Percentiles rank a stretch among this genome's conserved stretches.
phyloP scores from a whole-genome alignment of 2,329 filamentous ascomycete species.

The Emergomyces pasteurianus region DNA sequence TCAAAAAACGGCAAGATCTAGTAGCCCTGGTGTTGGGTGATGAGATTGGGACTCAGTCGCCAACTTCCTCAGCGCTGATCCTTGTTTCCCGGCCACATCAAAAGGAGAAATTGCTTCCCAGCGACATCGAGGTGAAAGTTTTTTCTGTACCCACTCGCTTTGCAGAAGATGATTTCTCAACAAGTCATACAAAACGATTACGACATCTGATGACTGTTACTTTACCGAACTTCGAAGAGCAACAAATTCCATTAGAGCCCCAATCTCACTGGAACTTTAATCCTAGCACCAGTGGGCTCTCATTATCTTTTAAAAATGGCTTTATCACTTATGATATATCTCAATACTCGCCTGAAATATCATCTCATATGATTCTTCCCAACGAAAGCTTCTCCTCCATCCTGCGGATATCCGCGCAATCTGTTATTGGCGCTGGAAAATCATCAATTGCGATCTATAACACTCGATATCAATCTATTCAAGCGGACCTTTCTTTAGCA shows the following conservation, averaged over 20 bases:
- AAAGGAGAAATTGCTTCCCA: constrained; percentile 18
- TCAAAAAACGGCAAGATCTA: constrained; percentile 31
- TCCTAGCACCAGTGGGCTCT: constrained; percentile 27
- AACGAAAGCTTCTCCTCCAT: constrained; percentile 29
- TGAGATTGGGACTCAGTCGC: constrained; percentile 15
- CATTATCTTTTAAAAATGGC: constrained; percentile 27
- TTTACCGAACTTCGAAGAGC: constrained; percentile 21
- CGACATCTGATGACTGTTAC: constrained; percentile 26
- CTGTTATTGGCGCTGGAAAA: constrained; percentile 30
- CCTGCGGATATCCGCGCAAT: constrained; percentile 32
- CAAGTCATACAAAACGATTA: constrained; percentile 23
- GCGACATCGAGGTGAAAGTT: constrained; percentile 28
- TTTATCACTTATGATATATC: constrained; percentile 33
- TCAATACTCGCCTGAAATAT: constrained; percentile 28
- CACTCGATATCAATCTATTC: constrained; percentile 36
- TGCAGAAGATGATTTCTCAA: constrained; percentile 12
- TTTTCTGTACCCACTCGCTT: constrained; percentile 25
- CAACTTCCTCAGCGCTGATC: constrained; percentile 26
- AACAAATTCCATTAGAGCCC: constrained; percentile 15
- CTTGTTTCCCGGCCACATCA: constrained; percentile 28
- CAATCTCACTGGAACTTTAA: constrained; percentile 29
- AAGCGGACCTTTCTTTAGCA: constrained; percentile 27
- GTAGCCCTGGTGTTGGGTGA: constrained; percentile 26
- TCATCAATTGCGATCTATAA: constrained; percentile 35
- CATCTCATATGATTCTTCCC: constrained; percentile 27